Evolutionary conservation across 1,284 basidiomycete genomes (phyloP), one percentile per base, ranked within the genome.

Genomic region (Sphaerobolus stellatus): DNA sequence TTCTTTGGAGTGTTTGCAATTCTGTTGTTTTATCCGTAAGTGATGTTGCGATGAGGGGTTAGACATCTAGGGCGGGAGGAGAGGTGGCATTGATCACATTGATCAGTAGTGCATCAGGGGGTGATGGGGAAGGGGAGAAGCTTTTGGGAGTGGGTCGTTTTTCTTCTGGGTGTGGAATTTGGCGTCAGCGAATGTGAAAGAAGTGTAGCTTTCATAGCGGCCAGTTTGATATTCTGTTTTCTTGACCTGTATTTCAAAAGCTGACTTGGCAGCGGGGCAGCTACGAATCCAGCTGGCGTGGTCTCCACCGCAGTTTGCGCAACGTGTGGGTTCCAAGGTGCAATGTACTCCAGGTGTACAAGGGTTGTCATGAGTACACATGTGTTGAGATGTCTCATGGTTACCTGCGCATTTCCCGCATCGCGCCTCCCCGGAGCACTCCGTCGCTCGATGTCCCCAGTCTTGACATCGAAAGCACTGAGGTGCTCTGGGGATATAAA

Each of bases 11-110:
- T 65, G 27, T 8, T 18, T 24, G 24, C 44, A 46, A 43, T 64
- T 61, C 16, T 66, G 64, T 49, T 71, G 68, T 61, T 61, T 65
- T 16, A 71, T 63, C n/a, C 25, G 11, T 6, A 46, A 18, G 7
- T 46, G 8, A 5, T 27, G 44, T 18, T 25, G 44, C 13, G 18
- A 16, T 14, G 27, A 14, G 11, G 22, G 27, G 24, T 20, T 24
- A 25, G 44, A 27, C 24, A 11, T 18, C 11, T 34, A 11, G 11
- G n/a, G 11, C 11, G 33, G n/a, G 11, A 34, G 44, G 44, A 16
- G 44, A 46, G 9, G 44, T 46, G 18, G 18, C 11, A 22, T 20
- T 20, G 44, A 46, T 46, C 6, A 46, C 8, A 27, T 46, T 46
- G 11, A 46, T 8, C 16, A 18, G 8, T 24, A 18, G 44, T 46